Conservation (phyloP, 345 rosid genomes). For the Barbarea vulgaris region DNA sequence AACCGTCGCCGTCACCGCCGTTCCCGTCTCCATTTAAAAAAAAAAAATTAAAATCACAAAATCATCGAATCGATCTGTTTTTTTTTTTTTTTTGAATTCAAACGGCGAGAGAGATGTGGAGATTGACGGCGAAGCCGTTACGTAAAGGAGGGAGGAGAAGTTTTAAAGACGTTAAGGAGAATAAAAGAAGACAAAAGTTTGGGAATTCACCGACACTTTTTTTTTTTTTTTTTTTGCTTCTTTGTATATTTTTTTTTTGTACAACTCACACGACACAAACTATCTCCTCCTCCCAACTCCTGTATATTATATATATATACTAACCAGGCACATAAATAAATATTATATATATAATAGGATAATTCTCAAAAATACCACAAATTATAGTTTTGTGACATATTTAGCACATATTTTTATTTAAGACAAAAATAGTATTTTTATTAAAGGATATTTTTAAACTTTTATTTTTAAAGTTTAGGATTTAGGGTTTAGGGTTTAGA, state of each 20-base stretch:
- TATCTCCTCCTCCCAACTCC: constrained; percentile 15
- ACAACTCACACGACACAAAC: constrained; percentile 19
- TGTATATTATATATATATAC: no score
- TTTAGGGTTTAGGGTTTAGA: no score
- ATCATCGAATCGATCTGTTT: constrained; percentile 1
- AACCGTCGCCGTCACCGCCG: constrained; percentile 29
- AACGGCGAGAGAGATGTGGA: neutral
- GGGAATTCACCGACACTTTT: constrained; percentile 37
- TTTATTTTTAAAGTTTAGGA: no score
- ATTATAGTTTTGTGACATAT: no score
- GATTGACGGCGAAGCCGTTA: constrained; percentile 30
- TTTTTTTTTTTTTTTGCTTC: neutral
- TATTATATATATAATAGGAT: no score
- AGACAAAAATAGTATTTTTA: no score
- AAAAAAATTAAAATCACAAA: constrained; percentile 5
- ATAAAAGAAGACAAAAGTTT: constrained; percentile 12
- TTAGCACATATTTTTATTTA: no score
- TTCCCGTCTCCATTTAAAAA: constrained; percentile 44
- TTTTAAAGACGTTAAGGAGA: constrained; percentile 27
- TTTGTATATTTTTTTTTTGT: neutral
- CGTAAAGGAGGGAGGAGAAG: constrained; percentile 12
- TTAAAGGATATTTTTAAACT: no score
- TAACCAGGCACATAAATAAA: neutral
- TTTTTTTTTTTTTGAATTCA: neutral
- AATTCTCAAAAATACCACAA: no score